Evolutionary conservation across 495 filamentous ascomycete species (phyloP).

Genomic region (Lepidopterella palustris): DNA sequence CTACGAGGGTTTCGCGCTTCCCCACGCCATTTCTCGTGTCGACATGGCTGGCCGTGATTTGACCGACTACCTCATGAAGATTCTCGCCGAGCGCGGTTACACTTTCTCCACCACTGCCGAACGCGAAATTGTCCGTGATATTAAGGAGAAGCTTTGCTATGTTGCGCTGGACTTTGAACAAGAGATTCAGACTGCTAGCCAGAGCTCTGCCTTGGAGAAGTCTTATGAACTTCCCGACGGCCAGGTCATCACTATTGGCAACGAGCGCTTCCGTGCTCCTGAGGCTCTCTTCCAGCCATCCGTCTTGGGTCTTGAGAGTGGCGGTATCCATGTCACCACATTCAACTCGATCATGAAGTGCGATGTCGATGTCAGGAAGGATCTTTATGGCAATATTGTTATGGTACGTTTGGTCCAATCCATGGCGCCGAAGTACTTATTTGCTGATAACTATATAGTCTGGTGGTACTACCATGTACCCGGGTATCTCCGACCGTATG

Average conservation of each 20-base stretch:
- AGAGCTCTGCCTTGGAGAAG: conserved; percentile 98
- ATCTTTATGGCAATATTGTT: conserved; percentile 99
- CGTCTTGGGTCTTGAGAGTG: conserved; percentile 94
- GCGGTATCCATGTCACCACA: conserved; percentile 98
- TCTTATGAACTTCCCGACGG: conserved; percentile 99
- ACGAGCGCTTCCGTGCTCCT: conserved; percentile 99
- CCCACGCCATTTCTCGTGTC: conserved; percentile 98
- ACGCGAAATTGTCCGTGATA: conserved; percentile 99
- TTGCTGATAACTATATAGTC: conserved; percentile 49
- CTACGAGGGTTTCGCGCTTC: conserved; percentile 99
- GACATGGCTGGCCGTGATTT: conserved; percentile 99
- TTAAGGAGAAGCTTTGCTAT: conserved; percentile 99
- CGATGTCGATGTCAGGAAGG: conserved; percentile 98
- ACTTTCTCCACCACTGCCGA: conserved; percentile 99
- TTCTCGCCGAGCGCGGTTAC: conserved; percentile 97
- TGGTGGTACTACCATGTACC: conserved; percentile 99
- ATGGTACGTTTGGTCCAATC: conserved; percentile 64
- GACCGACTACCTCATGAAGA: conserved; percentile 99
- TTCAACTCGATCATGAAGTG: conserved; percentile 99
- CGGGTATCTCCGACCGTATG: conserved; percentile 99
- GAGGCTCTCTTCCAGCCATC: conserved; percentile 99
- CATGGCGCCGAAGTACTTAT: background rate
- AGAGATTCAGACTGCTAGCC: conserved; percentile 99
- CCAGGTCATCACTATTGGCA: conserved; percentile 99
- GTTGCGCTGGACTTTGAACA: conserved; percentile 99